Evolutionary conservation across 1,284 basidiomycete genomes (phyloP), one percentile per base, ranked within the genome.

Genomic region (Porphyrellus sp.): DNA sequence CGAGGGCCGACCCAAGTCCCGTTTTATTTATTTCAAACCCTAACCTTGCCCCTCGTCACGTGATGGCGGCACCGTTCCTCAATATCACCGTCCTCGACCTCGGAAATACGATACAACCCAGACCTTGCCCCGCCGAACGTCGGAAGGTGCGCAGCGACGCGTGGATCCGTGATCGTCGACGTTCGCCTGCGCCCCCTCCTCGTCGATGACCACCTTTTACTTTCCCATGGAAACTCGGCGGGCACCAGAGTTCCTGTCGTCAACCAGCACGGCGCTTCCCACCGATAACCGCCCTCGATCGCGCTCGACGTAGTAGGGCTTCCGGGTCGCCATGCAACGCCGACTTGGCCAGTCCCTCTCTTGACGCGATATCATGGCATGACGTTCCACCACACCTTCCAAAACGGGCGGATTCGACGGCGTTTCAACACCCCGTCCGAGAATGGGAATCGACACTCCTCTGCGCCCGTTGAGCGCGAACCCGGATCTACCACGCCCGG

Each of bases 11-110:
- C 52, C n/a, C 8, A 8, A 13, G 24, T 18, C 39, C 28, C 21
- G 34, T 61, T 61, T 53, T 59, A 63, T 68, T 62, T 67, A 67
- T 63, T 56, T 38, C 37, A 48, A 67, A 63, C 61, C 61, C 61
- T 63, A 65, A 63, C 64, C 61, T 60, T 51, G 33, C 46, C 3
- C 3, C 16, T 1, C 21, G 33, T 59, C 59, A 63, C 64, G 64
- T 63, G 64, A 61, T 11, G 2, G 21, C 61, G 63, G 60, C 35
- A 11, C 63, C 61, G 57, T 48, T 15, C 39, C 23, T 27, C 8
- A 15, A 20, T 15, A 35, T 35, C 7, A n/a, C 15, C 34, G 11
- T 8, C 7, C 11, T n/a, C 31, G 15, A 16, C 31, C 31, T 35
- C 42, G 55, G 55, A 33, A 28, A 44, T 39, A 45, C 34, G n/a